phyloP scores from a whole-genome alignment of 306 rosid genomes.

The Cicer cuneatum region DNA sequence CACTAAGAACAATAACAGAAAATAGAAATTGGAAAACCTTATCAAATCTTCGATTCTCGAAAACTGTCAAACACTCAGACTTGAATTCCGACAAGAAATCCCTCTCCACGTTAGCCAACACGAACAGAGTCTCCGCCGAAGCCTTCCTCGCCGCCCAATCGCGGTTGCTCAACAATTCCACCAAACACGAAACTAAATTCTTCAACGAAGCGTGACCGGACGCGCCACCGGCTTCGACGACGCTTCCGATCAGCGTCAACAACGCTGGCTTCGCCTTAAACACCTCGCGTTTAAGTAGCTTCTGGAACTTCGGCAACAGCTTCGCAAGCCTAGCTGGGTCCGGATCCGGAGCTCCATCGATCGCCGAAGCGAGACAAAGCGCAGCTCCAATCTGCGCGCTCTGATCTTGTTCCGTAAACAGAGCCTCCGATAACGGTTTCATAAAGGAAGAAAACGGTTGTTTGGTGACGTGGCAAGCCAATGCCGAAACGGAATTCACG shows the following conservation, averaged over 20 bases:
- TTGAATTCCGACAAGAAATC: constrained; percentile 74
- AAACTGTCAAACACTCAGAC: constrained; percentile 62
- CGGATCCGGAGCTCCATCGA: constrained; percentile 75
- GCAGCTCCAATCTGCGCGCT: constrained; percentile 88
- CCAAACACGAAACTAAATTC: constrained; percentile 70
- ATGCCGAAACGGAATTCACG: constrained; percentile 71
- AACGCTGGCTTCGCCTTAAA: constrained; percentile 88
- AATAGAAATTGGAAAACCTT: constrained; percentile 54
- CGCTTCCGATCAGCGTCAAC: constrained; percentile 71
- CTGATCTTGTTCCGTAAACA: constrained; percentile 91
- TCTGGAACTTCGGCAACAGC: constrained; percentile 83
- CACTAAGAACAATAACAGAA: constrained; percentile 11
- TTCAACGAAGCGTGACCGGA: constrained; percentile 59
- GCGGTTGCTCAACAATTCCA: constrained; percentile 61
- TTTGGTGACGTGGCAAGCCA: constrained; percentile 70
- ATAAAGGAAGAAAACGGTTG: constrained; percentile 68
- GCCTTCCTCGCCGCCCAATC: constrained; percentile 96
- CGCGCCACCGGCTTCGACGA: constrained; percentile 68
- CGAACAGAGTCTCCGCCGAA: constrained; percentile 76
- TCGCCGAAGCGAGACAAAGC: constrained; percentile 79
- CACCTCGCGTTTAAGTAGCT: constrained; percentile 67
- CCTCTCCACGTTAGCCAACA: constrained; percentile 70
- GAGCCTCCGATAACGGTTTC: constrained; percentile 82
- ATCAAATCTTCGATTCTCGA: constrained; percentile 82
- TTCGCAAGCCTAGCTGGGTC: constrained; percentile 72